A percentile compares a stretch with the other conserved stretches of the same genome.
Conservation (phyloP, 139 green algal species). For the Coccomyxa sp. region DNA sequence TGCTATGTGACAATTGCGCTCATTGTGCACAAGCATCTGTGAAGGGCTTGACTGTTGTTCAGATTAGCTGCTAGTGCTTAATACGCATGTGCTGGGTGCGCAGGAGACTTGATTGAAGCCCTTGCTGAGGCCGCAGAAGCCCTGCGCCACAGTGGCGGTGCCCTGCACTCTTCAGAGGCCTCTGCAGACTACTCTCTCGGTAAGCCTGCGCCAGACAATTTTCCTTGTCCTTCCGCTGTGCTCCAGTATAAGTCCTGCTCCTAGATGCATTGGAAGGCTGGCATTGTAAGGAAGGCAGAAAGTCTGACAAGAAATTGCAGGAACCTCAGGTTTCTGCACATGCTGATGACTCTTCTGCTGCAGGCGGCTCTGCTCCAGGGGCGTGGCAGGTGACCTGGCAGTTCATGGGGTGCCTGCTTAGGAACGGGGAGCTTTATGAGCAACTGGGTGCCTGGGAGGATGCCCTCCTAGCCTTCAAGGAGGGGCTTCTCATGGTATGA, state of each 20-base stretch:
- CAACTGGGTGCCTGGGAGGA: constrained; percentile 39
- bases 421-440: constrained; percentile 44
- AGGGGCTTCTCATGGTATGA: constrained; percentile 15
- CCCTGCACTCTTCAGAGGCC: neutral
- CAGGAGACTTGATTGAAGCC: neutral
- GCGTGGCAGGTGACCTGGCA: constrained; percentile 31
- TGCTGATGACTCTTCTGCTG: too few relatives aligned
- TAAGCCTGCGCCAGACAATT: too few relatives aligned
- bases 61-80: too few relatives aligned
- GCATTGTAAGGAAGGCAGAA: too few relatives aligned
- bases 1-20: too few relatives aligned
- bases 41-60: too few relatives aligned
- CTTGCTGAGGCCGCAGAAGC: constrained; percentile 27
- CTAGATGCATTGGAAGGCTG: too few relatives aligned
- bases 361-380: neutral
- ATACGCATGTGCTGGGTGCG: neutral
- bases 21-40: neutral
- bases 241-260: too few relatives aligned
- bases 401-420: constrained; percentile 40
- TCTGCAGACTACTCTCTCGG: too few relatives aligned
- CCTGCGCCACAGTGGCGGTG: constrained; percentile 15
- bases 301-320: too few relatives aligned
- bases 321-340: too few relatives aligned
- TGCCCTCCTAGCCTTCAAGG: constrained; percentile 34
- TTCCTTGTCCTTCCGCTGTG: too few relatives aligned